Evolutionary conservation across 2,329 filamentous ascomycete species (phyloP).

Genomic region (Fonsecaea monophora): DNA sequence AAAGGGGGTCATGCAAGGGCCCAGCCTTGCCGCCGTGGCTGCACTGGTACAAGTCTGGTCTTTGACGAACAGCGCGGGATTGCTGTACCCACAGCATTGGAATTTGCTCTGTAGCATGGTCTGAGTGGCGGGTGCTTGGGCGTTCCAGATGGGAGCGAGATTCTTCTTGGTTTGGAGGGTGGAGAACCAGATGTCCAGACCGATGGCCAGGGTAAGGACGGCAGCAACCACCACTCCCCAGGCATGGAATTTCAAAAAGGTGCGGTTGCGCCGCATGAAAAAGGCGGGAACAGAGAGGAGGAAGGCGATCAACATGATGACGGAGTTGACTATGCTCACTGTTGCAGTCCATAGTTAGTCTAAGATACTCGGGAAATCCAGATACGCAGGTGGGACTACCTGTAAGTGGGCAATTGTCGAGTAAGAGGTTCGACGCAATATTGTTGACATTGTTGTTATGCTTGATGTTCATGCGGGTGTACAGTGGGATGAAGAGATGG

Average conservation of each 20-base stretch:
- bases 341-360: constrained; percentile 33
- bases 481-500: constrained; percentile 61
- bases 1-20: constrained; percentile 73
- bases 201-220: constrained; percentile 70
- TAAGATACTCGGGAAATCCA: constrained; percentile 22
- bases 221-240: constrained; percentile 68
- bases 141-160: constrained; percentile 67
- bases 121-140: constrained; percentile 65
- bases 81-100: constrained; percentile 79
- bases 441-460: constrained; percentile 54
- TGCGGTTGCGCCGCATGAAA: constrained; percentile 68
- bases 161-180: constrained; percentile 72
- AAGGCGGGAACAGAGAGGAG: constrained; percentile 73
- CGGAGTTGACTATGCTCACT: constrained; percentile 75
- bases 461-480: constrained; percentile 54
- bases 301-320: constrained; percentile 75
- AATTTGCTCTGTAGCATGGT: constrained; percentile 77
- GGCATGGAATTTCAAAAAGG: constrained; percentile 73
- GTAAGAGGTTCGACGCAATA: constrained; percentile 60
- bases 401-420: constrained; percentile 60
- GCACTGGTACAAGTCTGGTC: constrained; percentile 73
- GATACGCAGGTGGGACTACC: constrained; percentile 46
- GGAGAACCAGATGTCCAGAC: constrained; percentile 73
- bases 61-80: constrained; percentile 73
- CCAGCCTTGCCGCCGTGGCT: constrained; percentile 71